These are phyloP conservation scores for Tulasnella sp. DNA, from an alignment of 768 basidiomycete genomes.

Conservation along the genomic window DNA sequence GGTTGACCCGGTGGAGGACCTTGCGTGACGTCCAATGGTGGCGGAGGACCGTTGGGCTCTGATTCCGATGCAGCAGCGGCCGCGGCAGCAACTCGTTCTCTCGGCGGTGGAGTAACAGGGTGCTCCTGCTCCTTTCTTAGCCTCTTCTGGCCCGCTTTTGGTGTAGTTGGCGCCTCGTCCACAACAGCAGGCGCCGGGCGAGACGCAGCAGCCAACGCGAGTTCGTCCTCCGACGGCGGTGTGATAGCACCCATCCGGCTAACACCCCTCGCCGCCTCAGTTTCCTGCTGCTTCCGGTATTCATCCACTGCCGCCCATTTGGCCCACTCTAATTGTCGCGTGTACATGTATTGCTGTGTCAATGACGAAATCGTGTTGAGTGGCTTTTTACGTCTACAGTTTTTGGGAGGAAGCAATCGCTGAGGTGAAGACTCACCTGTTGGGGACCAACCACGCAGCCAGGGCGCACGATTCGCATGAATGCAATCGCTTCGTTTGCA, in stretches of 20 bases:
- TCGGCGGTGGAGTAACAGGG: conserved; percentile 3
- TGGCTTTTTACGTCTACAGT: neutral
- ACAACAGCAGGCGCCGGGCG: neutral
- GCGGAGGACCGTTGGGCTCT: conserved; percentile 29
- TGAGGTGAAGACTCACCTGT: conserved; percentile 36
- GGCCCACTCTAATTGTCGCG: conserved; percentile 88
- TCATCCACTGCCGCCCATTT: conserved; percentile 90
- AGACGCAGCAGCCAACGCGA: neutral
- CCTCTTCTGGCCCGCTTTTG: conserved; percentile 12
- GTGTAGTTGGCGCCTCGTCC: conserved; percentile 15
- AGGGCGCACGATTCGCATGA: conserved; percentile 96
- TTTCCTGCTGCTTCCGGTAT: conserved; percentile 38
- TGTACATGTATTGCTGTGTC: conserved; percentile 74
- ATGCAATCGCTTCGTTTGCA: conserved; percentile 90
- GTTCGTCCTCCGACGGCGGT: conserved; percentile 20
- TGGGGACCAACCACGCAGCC: conserved; percentile 89
- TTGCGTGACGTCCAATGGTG: conserved; percentile 47
- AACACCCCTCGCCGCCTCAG: neutral
- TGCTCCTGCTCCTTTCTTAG: neutral
- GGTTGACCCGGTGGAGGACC: conserved; percentile 73
- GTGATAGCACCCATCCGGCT: conserved; percentile 14
- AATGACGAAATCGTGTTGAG: conserved; percentile 13
- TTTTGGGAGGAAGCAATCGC: neutral
- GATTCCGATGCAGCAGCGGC: conserved; percentile 37
- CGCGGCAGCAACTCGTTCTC: conserved; percentile 36